These are phyloP conservation scores for Geosmithia morbida DNA, from an alignment of 2,329 filamentous ascomycete genomes.

Conservation along the genomic window DNA sequence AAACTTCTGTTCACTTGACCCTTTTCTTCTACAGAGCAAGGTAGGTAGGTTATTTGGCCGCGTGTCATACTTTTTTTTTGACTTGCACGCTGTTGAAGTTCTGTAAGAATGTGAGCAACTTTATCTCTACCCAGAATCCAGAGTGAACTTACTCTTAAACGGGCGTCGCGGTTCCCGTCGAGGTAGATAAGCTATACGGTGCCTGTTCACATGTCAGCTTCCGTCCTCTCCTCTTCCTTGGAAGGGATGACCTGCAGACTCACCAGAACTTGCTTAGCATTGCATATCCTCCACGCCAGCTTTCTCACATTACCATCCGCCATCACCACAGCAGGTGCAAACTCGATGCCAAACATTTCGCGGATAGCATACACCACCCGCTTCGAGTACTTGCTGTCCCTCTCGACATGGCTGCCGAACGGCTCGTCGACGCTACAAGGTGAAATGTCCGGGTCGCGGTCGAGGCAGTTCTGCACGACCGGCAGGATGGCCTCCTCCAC, in stretches of 20 bases:
- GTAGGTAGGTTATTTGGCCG: no score
- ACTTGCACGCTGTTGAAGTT: no score
- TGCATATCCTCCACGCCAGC: constrained; percentile 86
- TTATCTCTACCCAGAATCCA: no score
- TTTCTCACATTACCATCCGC: constrained; percentile 86
- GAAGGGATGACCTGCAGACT: constrained; percentile 17
- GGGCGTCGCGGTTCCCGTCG: constrained; percentile 48
- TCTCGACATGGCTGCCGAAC: constrained; percentile 74
- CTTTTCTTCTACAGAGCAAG: no score
- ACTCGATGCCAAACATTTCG: constrained; percentile 95
- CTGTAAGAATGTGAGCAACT: no score
- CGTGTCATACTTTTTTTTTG: no score
- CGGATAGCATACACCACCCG: constrained; percentile 87
- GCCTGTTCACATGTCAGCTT: constrained; percentile 29
- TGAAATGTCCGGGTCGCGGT: constrained; percentile 81
- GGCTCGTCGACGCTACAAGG: constrained; percentile 64
- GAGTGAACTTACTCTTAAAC: constrained; percentile 4
- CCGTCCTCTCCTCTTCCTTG: not conserved
- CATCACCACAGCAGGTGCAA: constrained; percentile 81
- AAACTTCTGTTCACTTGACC: no score
- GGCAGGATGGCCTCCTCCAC: constrained; percentile 70
- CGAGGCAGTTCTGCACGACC: constrained; percentile 81
- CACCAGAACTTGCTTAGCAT: constrained; percentile 89
- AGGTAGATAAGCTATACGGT: constrained; percentile 57
- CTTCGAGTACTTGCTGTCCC: constrained; percentile 78